Conservation (phyloP, 306 rosid species). For the Prunus salicina region DNA sequence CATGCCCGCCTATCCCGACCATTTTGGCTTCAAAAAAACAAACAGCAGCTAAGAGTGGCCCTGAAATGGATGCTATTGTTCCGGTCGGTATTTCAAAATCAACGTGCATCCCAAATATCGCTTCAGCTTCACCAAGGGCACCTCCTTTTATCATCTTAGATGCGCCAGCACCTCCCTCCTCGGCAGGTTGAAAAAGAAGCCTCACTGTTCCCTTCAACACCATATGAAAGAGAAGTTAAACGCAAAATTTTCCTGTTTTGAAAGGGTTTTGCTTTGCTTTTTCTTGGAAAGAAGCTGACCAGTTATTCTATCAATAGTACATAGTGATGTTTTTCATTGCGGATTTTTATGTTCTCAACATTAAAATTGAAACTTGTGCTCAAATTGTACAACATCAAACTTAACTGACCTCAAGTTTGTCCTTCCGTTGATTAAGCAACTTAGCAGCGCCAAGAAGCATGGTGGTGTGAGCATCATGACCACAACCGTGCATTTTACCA, state of each 20-base stretch:
- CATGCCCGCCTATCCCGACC: conserved; percentile 61
- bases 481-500: too few relatives aligned
- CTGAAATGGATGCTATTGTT: conserved; percentile 44
- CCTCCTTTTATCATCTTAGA: conserved; percentile 56
- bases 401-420: too few relatives aligned
- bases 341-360: too few relatives aligned
- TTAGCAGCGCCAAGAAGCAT: too few relatives aligned
- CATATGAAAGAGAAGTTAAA: neutral
- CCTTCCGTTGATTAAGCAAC: too few relatives aligned
- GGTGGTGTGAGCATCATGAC: too few relatives aligned
- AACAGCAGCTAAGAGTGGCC: conserved; percentile 57
- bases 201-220: conserved; percentile 67
- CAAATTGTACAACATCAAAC: too few relatives aligned
- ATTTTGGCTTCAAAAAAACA: conserved; percentile 52
- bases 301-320: too few relatives aligned
- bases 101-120: conserved; percentile 60
- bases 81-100: conserved; percentile 37
- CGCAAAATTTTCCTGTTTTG: neutral
- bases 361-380: too few relatives aligned
- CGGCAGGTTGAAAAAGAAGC: conserved; percentile 72
- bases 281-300: too few relatives aligned
- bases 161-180: conserved; percentile 68
- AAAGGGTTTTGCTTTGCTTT: neutral
- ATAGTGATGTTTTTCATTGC: too few relatives aligned
- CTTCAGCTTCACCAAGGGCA: conserved; percentile 55